Conservation (phyloP, 139 green algal genomes). For the Micromonas commoda region DNA sequence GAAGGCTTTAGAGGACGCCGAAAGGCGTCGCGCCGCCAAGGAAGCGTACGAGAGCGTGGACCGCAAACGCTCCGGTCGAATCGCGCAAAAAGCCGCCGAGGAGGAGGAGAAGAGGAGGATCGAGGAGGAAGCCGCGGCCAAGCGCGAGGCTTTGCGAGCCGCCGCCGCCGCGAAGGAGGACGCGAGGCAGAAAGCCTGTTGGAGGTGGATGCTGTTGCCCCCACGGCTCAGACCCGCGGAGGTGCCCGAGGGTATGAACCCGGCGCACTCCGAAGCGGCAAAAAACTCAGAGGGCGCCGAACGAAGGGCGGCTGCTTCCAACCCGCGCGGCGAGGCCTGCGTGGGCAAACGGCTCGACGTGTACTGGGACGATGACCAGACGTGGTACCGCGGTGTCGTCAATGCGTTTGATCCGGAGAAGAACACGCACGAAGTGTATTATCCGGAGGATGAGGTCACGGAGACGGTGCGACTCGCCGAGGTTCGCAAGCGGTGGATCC, state of each 20-base stretch:
- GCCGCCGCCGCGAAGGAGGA: background rate
- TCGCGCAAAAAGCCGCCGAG: background rate
- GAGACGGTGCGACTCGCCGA: background rate
- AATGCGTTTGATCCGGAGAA: background rate
- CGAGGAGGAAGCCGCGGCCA: background rate
- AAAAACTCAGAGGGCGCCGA: background rate
- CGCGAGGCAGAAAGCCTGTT: background rate
- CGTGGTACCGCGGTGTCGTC: background rate
- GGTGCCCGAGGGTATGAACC: background rate
- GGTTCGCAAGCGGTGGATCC: background rate
- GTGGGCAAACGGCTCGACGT: background rate
- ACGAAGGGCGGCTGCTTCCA: background rate
- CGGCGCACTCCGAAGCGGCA: background rate
- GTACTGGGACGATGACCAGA: background rate
- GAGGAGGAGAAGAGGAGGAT: background rate
- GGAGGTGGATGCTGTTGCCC: background rate
- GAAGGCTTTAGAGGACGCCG: background rate
- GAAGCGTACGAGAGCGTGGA: background rate
- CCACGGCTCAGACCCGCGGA: background rate
- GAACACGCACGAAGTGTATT: background rate
- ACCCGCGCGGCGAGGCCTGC: background rate
- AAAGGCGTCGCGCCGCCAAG: background rate
- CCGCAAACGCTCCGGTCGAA: slow-evolving; percentile 9
- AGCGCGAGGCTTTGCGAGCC: background rate
- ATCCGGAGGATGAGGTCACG: background rate